These are phyloP conservation scores for Melampsora americana DNA, from an alignment of 1,284 basidiomycete species.

Conservation along the genomic window DNA sequence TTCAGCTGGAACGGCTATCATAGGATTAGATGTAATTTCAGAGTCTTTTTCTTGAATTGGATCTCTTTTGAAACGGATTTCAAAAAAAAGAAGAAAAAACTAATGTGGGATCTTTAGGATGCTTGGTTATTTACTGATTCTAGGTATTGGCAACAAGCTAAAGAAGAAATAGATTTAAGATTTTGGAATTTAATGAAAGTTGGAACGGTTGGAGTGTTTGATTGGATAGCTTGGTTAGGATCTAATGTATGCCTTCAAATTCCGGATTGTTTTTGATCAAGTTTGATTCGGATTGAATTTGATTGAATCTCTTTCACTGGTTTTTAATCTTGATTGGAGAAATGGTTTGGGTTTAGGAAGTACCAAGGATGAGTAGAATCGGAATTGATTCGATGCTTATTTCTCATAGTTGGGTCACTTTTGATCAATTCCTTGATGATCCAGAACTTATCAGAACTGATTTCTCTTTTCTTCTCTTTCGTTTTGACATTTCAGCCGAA, in stretches of 20 bases:
- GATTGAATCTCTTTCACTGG: no score
- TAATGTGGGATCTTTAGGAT: slow-evolving; percentile 52
- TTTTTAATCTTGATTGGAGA: no score
- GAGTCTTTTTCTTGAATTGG: background rate
- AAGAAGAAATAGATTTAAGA: slow-evolving; percentile 69
- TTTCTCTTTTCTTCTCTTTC: no score
- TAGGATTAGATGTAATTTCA: slow-evolving; percentile 65
- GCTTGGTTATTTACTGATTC: slow-evolving; percentile 72
- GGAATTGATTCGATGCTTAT: slow-evolving; percentile 87
- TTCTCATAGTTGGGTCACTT: slow-evolving; percentile 60
- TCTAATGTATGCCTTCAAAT: slow-evolving; percentile 63
- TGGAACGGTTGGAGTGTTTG: slow-evolving; percentile 57
- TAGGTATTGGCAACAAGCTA: slow-evolving; percentile 82
- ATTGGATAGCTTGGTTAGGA: slow-evolving; percentile 57
- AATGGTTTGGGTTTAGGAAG: slow-evolving; percentile 56
- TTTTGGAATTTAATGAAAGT: slow-evolving; percentile 70
- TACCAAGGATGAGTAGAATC: slow-evolving; percentile 62
- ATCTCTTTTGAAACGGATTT: no score
- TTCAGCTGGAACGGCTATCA: slow-evolving; percentile 75
- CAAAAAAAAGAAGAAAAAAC: no score
- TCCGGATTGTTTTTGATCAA: slow-evolving; percentile 26
- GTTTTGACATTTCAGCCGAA: no score
- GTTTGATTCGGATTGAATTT: no score
- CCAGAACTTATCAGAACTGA: no score
- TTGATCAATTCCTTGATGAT: no score